Evolutionary conservation across 257 asterid species (phyloP).

Genomic region (Solanum sejunctum): DNA sequence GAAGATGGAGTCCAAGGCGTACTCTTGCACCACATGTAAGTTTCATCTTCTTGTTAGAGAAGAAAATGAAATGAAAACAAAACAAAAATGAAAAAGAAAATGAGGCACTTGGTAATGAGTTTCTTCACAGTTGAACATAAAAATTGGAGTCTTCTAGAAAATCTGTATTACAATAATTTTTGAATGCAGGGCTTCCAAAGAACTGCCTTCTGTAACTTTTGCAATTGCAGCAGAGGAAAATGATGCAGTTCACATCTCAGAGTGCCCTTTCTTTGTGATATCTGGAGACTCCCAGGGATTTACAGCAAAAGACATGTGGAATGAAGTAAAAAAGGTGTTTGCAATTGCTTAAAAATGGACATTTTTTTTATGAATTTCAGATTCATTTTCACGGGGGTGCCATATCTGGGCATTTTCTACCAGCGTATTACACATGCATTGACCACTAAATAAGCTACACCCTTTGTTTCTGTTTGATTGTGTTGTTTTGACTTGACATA

Average conservation of each 20-base stretch:
- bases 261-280: constrained; percentile 78
- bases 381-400: constrained; percentile 5
- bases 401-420: not conserved
- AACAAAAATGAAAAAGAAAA: not conserved
- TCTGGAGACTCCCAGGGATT: constrained; percentile 66
- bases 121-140: not conserved
- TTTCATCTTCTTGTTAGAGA: not conserved
- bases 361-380: not conserved
- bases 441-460: not conserved
- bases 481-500: not conserved
- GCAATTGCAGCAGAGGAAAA: constrained; percentile 87
- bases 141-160: not conserved
- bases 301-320: constrained; percentile 92
- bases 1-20: constrained; percentile 67
- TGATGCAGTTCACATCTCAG: constrained; percentile 54
- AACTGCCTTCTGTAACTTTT: constrained; percentile 66
- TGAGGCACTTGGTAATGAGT: not conserved
- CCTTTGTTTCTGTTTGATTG: not conserved
- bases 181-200: constrained; percentile 59
- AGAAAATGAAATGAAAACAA: not conserved
- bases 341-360: not conserved
- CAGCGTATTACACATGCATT: not conserved
- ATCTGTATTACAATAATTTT: constrained; percentile 1
- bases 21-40: constrained; percentile 89
- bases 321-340: constrained; percentile 79